These are phyloP conservation scores for Penicillium pancosmium DNA, from an alignment of 495 filamentous ascomycete species.

Conservation along the genomic window DNA sequence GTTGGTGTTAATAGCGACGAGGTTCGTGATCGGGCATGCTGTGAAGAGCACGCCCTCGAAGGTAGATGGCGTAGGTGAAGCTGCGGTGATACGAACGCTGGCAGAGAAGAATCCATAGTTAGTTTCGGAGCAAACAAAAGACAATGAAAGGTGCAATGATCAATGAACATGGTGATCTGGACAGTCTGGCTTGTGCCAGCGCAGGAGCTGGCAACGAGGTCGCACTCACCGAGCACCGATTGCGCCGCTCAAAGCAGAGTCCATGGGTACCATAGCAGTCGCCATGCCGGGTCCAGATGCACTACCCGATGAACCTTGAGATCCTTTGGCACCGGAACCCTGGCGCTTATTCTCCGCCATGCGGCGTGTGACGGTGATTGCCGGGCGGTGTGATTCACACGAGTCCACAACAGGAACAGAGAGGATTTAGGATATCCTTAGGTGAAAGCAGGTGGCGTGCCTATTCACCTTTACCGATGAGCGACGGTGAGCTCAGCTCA, in stretches of 20 bases:
- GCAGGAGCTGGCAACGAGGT: no score
- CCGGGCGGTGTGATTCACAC: constrained; percentile 23
- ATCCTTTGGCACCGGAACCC: constrained; percentile 42
- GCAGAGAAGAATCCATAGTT: constrained; percentile 4
- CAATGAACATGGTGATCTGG: constrained; percentile 1
- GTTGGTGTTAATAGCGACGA: constrained; percentile 62
- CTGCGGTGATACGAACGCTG: constrained; percentile 65
- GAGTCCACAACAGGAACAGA: not conserved
- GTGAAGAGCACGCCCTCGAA: constrained; percentile 69
- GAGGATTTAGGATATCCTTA: not conserved
- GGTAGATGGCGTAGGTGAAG: constrained; percentile 48
- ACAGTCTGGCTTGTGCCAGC: not conserved
- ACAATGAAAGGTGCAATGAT: not conserved
- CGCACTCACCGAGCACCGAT: constrained; percentile 54
- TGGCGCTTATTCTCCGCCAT: constrained; percentile 55
- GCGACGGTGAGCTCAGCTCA: not conserved
- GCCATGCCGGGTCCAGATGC: constrained; percentile 39
- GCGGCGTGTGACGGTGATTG: constrained; percentile 17
- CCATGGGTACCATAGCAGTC: constrained; percentile 46
- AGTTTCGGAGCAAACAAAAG: not conserved
- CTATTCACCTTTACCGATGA: not conserved
- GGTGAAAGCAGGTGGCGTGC: not conserved
- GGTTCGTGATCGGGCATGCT: constrained; percentile 66
- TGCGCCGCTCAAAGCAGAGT: constrained; percentile 51
- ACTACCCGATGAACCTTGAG: constrained; percentile 31